Evolutionary conservation across 768 basidiomycete species (phyloP), one percentile per base, ranked within the genome.

Genomic region (Auricularia cornea): DNA sequence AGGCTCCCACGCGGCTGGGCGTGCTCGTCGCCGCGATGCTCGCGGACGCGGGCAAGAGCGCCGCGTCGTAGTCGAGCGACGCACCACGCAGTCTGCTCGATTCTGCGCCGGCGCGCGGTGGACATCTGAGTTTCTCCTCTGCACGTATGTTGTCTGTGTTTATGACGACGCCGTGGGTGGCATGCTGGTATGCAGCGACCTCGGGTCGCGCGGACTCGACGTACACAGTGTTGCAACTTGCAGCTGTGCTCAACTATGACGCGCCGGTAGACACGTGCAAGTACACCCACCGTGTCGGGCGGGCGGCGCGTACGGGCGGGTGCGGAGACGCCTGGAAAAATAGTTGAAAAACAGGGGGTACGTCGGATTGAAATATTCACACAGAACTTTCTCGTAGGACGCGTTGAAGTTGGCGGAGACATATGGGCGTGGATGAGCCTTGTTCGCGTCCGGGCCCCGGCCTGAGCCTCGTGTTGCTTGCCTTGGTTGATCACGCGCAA

Each of bases 231-330:
- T 98, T 35, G 84, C n/a, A n/a, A n/a, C n/a, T n/a, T n/a, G n/a
- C 87, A 2, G 91, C 97, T 73, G 96, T 99, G 32, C 84, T 99
- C 57, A 94, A 89, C 70, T 98, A 99, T 73, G 97, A 99, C 72
- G 87, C 85, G 2, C 95, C 97, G 10, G 83, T 97, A n/a, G 97
- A 98, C 72, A 94, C 98, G 84, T 84, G 93, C 60, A 98, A 98
- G 73, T 99, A 99, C 70, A 92, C 98, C 12, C 97, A 99, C 74
- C 88, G 97, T 61, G 96, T 95, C 10, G 97, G 97, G 26, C 83
- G 97, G 54, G 98, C 97, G 4, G 97, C 97, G 2, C 83, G 97
- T 60, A 97, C 97, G 3, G 97, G 97, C 8, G 80, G 90, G 56
- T 75, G 77, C 26, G 97, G 97, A 4, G 84, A 90, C 66, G 94